These are phyloP conservation scores for Xylariaceae sp. DNA, from an alignment of 2,329 filamentous ascomycete genomes.

Conservation along the genomic window DNA sequence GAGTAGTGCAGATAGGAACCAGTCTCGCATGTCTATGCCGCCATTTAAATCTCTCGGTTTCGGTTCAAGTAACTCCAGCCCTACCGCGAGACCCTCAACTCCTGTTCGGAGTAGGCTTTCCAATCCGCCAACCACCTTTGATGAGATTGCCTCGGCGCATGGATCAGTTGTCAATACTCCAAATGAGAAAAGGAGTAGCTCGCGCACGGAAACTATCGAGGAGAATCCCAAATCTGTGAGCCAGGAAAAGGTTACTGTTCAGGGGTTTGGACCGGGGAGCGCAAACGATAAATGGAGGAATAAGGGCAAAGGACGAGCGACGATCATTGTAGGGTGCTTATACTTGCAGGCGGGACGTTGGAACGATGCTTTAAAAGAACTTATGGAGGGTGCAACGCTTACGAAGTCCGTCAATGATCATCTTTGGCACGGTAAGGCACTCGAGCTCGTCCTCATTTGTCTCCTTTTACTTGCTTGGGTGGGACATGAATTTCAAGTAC, in stretches of 20 bases:
- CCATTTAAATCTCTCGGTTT: conserved; percentile 44
- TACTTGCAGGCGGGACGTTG: conserved; percentile 87
- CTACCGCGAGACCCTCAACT: conserved; percentile 44
- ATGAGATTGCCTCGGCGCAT: conserved; percentile 38
- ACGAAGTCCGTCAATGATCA: conserved; percentile 81
- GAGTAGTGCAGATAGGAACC: conserved; percentile 52
- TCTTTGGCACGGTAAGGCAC: conserved; percentile 93
- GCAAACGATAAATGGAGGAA: conserved; percentile 72
- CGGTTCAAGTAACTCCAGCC: conserved; percentile 42
- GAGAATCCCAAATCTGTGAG: conserved; percentile 45
- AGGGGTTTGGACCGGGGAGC: conserved; percentile 67
- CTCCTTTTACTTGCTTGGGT: conserved; percentile 81
- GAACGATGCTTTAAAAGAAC: conserved; percentile 79
- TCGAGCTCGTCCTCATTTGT: conserved; percentile 81
- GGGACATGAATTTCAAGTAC: conserved; percentile 76
- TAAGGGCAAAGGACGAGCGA: conserved; percentile 73
- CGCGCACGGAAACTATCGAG: conserved; percentile 38
- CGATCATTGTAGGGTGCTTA: conserved; percentile 75
- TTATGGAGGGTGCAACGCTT: conserved; percentile 71
- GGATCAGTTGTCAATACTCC: conserved; percentile 33
- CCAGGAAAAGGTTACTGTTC: conserved; percentile 56
- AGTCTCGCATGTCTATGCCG: conserved; percentile 78
- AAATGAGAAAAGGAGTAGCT: conserved; percentile 36
- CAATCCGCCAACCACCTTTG: conserved; percentile 45
- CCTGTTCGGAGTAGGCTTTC: conserved; percentile 46